Base-by-base conservation (phyloP, 352 stramenopile species). In the Pythium sp. region DNA sequence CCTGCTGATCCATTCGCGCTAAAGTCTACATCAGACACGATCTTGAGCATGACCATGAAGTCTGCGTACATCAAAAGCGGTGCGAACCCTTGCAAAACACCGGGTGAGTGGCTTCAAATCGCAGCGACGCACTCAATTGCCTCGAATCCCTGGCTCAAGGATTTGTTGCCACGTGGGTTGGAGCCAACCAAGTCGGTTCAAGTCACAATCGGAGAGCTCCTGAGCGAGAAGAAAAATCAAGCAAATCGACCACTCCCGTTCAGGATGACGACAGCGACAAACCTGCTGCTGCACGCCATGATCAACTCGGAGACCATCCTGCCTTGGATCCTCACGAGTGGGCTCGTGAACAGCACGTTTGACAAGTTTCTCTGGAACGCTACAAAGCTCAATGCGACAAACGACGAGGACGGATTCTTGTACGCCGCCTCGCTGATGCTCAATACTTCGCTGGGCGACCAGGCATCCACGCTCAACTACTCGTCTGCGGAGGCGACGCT, bases 231-330 rank as follows among this genome's bases (percentile, higher is more conserved):
- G 14, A 34, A 53, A 34, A 41, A 36, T n/a, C 43, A 22, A 22
- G 58, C 24, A 6, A n/a, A 38, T 2, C 53, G 32, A 7, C 11
- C 38, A 18, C 51, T 67, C 0, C 49, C 55, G 8, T 71, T 79
- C 53, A 65, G 72, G 15, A 72, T 69, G 34, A 63, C 53, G 24
- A 59, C 72, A 8, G 77, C 71, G 14, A 71, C 15, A 12, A 82
- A 80, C 26, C 49, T 82, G 46, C 46, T 82, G 34, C 58, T 82
- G 15, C 70, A 81, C 61, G 54, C 56, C 32, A 81, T 82, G 68
- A 22, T 73, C 18, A 61, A 46, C 20, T 73, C 67, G n/a, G 67
- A 72, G 59, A 59, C 24, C 22, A 53, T 68, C 26, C 47, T 72
- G 53, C 67, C 67, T 30, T 72, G 67, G 67, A 51, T 54, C 12